Evolutionary conservation across 1,284 basidiomycete species (phyloP).

Genomic region (Vanrija sp.): DNA sequence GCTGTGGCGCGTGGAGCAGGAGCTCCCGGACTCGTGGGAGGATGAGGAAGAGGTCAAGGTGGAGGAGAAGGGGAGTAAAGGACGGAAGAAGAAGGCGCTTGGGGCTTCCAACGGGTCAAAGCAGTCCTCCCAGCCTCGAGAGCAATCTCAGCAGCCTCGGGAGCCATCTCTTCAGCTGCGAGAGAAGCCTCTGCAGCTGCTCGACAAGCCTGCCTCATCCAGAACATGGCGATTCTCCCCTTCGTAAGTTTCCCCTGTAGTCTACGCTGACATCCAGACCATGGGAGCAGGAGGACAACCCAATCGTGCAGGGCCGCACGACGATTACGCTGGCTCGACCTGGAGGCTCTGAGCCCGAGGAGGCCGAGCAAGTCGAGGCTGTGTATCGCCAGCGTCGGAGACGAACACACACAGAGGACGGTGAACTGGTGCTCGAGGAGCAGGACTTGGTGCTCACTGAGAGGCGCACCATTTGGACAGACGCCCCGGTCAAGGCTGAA

Average conservation of each 20-base stretch:
- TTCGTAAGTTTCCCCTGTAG: not conserved
- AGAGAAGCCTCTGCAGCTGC: slow-evolving; percentile 2
- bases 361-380: slow-evolving; percentile 4
- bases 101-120: not conserved
- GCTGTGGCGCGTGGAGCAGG: slow-evolving; percentile 67
- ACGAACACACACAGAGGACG: slow-evolving; percentile 2
- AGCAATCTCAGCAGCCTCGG: too few relatives aligned
- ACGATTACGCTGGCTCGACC: slow-evolving; percentile 1
- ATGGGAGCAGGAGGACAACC: slow-evolving; percentile 14
- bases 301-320: not conserved
- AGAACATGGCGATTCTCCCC: slow-evolving; percentile 10
- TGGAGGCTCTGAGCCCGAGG: not conserved
- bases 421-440: slow-evolving; percentile 11
- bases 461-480: slow-evolving; percentile 1
- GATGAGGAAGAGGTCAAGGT: slow-evolving; percentile 56
- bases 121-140: not conserved
- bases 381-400: slow-evolving; percentile 8
- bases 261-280: not conserved
- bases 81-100: not conserved
- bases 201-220: slow-evolving; percentile 3
- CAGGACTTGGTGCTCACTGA: slow-evolving; percentile 16
- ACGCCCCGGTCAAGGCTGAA: not conserved
- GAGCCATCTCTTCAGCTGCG: too few relatives aligned
- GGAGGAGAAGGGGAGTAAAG: slow-evolving; percentile 1
- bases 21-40: slow-evolving; percentile 64